Evolutionary conservation across 331 rosid species (phyloP), one percentile per base, ranked within the genome.

Genomic region (Acacia pycnantha): DNA sequence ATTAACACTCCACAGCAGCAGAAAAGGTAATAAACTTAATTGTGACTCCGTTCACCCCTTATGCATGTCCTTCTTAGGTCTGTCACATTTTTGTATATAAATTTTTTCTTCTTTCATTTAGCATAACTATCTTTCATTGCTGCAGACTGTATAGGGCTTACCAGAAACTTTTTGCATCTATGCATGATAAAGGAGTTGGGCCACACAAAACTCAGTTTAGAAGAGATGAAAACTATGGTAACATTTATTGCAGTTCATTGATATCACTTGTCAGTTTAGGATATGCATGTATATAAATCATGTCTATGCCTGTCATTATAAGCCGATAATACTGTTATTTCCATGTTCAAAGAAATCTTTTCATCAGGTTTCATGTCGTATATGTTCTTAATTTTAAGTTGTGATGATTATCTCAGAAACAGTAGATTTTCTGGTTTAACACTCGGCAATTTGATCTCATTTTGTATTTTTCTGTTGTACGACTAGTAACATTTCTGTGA

Each of bases 151-250:
- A 87, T 80, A 91, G 98, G 88, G 97, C 99, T 68, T 96, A 96
- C 88, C 93, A 93, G 90, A 96, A 89, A 81, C 86, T 96, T 82
- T 92, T 88, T 85, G 86, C 90, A 79, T 96, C 98, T 75, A 96
- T 96, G 99, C 99, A 96, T 73, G 94, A 89, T 48, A 81, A 82
- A 89, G 99, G 94, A 88, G 88, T 86, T 35, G 94, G 97, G 21
- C 95, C 94, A 4, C 97, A 93, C 92, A 93, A 91, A 87, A 96
- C 99, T 77, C 99, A 93, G 80, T 93, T 92, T 81, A 88, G 98
- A 89, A 92, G 99, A 90, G 99, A 96, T 87, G 98, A 96, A 81
- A 87, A 92, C 85, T 92, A 91, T 5, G 99, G 99, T 96, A 92
- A 85, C 64, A 70, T 78, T 79, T 80, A 54, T 53, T 53, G 50